Conservation (phyloP, 805 yeast genomes). For the Teunomyces cretensis region DNA sequence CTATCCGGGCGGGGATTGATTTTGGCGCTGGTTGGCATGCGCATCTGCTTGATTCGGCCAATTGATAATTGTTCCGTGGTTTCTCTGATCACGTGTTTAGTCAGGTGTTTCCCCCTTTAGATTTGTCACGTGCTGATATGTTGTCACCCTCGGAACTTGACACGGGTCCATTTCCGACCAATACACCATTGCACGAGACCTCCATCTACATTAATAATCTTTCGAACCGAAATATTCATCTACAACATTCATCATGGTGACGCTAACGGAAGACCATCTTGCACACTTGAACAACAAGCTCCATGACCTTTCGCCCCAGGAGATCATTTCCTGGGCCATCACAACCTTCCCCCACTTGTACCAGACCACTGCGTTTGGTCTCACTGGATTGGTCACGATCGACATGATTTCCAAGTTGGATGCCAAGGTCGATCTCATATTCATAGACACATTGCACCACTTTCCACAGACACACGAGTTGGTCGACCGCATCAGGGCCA, state of each 20-base stretch:
- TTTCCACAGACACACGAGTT: conserved; percentile 90
- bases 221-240: background rate
- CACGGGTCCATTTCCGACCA: background rate
- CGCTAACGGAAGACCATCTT: conserved; percentile 53
- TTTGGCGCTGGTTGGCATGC: too few relatives aligned
- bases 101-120: too few relatives aligned
- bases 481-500: conserved; percentile 54
- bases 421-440: conserved; percentile 63
- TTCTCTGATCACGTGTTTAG: too few relatives aligned
- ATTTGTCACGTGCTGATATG: too few relatives aligned
- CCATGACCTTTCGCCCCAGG: conserved; percentile 58
- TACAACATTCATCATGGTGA: background rate
- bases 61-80: too few relatives aligned
- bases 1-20: too few relatives aligned
- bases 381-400: conserved; percentile 84
- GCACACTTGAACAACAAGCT: conserved; percentile 66
- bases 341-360: conserved; percentile 77
- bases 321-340: conserved; percentile 78
- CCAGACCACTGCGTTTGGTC: conserved; percentile 94
- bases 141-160: background rate
- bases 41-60: too few relatives aligned
- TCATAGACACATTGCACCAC: conserved; percentile 88
- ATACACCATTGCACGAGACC: conserved; percentile 10
- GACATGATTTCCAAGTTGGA: conserved; percentile 70
- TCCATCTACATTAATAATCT: background rate